Conservation (phyloP, 331 rosid species). For the Rhamnella rubrinervis region DNA sequence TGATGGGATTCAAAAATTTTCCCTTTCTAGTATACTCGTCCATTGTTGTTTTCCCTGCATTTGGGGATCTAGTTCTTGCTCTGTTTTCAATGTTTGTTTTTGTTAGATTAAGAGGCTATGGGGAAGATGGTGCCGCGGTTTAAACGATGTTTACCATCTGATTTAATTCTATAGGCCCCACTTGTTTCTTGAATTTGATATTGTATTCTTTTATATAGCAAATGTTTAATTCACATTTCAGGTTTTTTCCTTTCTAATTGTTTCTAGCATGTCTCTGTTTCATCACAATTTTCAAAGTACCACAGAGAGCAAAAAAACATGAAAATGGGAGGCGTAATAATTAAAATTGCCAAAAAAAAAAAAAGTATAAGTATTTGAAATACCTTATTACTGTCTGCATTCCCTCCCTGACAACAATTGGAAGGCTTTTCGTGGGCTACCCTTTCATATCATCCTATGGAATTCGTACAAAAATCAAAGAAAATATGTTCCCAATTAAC, state of each 20-base stretch:
- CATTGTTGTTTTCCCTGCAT: conserved; percentile 38
- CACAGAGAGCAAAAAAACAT: neutral
- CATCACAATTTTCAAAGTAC: neutral
- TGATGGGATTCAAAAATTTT: conserved; percentile 24
- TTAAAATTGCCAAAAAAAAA: too few relatives aligned
- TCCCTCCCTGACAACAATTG: too few relatives aligned
- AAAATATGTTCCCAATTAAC: too few relatives aligned
- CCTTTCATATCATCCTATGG: too few relatives aligned
- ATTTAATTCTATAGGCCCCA: conserved; percentile 13
- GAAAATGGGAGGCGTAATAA: too few relatives aligned
- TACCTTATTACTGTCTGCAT: too few relatives aligned
- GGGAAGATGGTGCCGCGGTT: conserved; percentile 16
- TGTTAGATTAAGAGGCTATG: conserved; percentile 30
- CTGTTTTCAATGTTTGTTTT: conserved; percentile 29
- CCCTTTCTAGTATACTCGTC: conserved; percentile 6
- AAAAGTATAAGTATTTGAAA: too few relatives aligned
- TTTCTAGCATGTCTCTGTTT: neutral
- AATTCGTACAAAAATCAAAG: too few relatives aligned
- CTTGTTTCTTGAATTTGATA: conserved; percentile 22
- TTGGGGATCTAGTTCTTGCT: conserved; percentile 40
- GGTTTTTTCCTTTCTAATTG: neutral
- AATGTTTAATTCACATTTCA: conserved; percentile 17
- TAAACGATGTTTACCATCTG: conserved; percentile 19
- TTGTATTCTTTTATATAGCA: neutral
- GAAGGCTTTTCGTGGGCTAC: too few relatives aligned